Conservation (phyloP, 2,329 filamentous ascomycete species). For the Xylaria arbuscula region DNA sequence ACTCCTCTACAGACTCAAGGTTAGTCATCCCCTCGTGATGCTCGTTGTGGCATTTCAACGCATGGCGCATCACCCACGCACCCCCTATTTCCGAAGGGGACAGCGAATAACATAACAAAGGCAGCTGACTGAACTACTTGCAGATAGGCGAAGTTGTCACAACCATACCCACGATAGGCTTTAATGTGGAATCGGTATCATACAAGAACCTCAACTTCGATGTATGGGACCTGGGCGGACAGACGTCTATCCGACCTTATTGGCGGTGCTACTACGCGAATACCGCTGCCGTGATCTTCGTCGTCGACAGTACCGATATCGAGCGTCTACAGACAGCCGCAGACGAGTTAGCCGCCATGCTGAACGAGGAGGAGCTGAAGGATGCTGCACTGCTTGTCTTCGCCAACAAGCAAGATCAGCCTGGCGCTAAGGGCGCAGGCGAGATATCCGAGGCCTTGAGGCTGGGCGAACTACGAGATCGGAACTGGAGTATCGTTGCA, state of each 20-base stretch:
- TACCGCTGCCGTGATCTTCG: constrained; percentile 97
- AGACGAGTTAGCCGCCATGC: constrained; percentile 92
- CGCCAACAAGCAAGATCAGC: constrained; percentile 99
- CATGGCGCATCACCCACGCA: neutral
- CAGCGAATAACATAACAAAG: constrained; percentile 25
- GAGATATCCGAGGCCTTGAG: constrained; percentile 95
- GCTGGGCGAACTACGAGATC: constrained; percentile 89
- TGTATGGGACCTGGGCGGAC: constrained; percentile 97
- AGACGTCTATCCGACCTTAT: constrained; percentile 98
- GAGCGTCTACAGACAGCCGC: constrained; percentile 91
- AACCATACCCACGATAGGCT: constrained; percentile 98
- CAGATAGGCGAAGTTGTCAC: constrained; percentile 99
- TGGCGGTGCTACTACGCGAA: constrained; percentile 99
- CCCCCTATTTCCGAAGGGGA: neutral
- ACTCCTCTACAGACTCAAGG: constrained; percentile 94
- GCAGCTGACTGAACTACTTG: constrained; percentile 21
- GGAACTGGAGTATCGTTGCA: constrained; percentile 99
- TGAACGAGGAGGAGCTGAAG: constrained; percentile 95
- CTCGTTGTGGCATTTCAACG: constrained; percentile 1
- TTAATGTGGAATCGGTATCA: constrained; percentile 98
- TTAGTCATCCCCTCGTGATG: constrained; percentile 53
- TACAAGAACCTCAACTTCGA: constrained; percentile 99
- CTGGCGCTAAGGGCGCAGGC: constrained; percentile 93
- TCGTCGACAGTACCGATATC: constrained; percentile 98
- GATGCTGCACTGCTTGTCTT: constrained; percentile 94